Evolutionary conservation across 1,284 basidiomycete genomes (phyloP), one percentile per base, ranked within the genome.

Genomic region (Lignosus rhinocerotis): DNA sequence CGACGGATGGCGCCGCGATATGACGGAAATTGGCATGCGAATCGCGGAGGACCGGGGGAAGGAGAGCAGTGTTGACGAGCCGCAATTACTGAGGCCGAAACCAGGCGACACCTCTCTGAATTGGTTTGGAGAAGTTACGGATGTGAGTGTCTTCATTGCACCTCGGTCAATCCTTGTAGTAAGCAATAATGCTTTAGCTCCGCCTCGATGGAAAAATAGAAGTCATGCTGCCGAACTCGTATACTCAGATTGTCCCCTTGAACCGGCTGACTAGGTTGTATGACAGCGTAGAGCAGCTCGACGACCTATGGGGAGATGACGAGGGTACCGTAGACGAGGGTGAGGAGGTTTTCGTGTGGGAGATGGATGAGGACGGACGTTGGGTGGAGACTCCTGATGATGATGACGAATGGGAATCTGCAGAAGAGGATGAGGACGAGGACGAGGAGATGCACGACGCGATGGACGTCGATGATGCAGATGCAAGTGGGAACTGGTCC

Each of bases 101-200:
- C 65, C 73, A 33, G 79, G 78, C 42, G 80, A 82, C 60, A 73
- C 74, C 0, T 71, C 73, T 16, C 68, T 89, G 21, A 72, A 78
- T 50, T 93, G 90, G 90, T 82, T 92, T 55, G 90, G 91, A 11
- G 89, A 93, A 74, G 89, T 93, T n/a, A 80, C 81, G 7, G 79
- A 82, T 67, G 90, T 91, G 74, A 59, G 86, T 76, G 14, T 46
- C 6, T 12, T 12, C 7, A 14, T 2, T 30, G 11, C n/a, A 8
- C 14, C n/a, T 42, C 39, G 3, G 39, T n/a, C 39, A 33, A 32
- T 53, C 51, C 14, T 52, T 45, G 12, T 25, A 25, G 25, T 25
- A 25, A 25, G 2, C 4, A 25, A 25, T 25, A 41, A 11, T 51
- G n/a, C 19, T 38, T 2, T 62, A 92, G 90, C 77, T 93, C n/a